Evolutionary conservation across 768 basidiomycete species (phyloP).

Genomic region (Leucosporidium scottii): DNA sequence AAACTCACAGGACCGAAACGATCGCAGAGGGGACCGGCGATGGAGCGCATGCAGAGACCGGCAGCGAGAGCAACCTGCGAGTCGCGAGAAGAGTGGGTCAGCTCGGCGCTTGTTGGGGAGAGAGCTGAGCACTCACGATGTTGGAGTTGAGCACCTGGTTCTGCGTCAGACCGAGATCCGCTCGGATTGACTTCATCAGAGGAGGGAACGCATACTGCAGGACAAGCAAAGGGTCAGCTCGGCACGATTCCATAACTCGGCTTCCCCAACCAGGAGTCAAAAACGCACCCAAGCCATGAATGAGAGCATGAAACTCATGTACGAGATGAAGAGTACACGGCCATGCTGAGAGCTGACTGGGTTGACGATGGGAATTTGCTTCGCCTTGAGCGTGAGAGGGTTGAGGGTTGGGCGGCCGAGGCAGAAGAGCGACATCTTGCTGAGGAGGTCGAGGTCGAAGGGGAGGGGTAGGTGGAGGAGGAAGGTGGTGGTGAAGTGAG

Average conservation of each 20-base stretch:
- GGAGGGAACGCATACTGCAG: constrained; percentile 57
- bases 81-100: no score
- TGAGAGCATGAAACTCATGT: background rate
- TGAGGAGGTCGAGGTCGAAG: no score
- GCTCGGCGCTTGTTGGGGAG: no score
- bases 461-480: no score
- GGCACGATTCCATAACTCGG: no score
- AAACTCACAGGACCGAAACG: constrained; percentile 34
- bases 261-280: no score
- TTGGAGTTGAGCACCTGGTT: constrained; percentile 11
- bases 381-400: constrained; percentile 51
- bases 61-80: constrained; percentile 40
- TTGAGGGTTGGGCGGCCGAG: constrained; percentile 41
- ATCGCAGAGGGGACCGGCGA: constrained; percentile 53
- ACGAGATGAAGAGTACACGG: constrained; percentile 48
- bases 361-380: constrained; percentile 51
- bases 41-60: constrained; percentile 46
- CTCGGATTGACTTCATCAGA: constrained; percentile 52
- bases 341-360: constrained; percentile 48
- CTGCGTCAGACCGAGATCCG: constrained; percentile 14
- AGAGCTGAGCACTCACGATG: constrained; percentile 1
- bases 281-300: constrained; percentile 8
- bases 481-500: no score
- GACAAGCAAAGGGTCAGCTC: background rate
- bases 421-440: background rate